These are phyloP conservation scores for Chaetoceros tenuissimus DNA, from an alignment of 108 stramenopile species.

Conservation along the genomic window DNA sequence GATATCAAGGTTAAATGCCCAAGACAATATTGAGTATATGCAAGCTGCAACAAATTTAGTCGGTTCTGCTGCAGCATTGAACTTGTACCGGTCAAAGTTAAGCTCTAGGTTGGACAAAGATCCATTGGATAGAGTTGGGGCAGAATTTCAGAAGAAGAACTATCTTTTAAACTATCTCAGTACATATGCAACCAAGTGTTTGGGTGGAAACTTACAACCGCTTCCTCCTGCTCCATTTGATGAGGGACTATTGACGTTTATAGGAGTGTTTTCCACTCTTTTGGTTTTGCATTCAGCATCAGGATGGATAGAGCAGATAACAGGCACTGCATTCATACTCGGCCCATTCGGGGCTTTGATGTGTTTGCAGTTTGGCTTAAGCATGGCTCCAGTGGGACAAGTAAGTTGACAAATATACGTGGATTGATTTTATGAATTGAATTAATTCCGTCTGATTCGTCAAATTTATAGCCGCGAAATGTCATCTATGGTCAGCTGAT, in stretches of 20 bases:
- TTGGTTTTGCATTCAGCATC: background rate
- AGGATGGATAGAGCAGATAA: background rate
- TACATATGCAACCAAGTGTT: no score
- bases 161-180: background rate
- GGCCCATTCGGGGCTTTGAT: background rate
- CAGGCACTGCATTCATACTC: background rate
- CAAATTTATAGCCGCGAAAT: no score
- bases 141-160: no score
- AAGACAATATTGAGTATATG: background rate
- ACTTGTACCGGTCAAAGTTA: background rate
- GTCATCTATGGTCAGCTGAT: background rate
- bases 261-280: background rate
- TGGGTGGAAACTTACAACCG: background rate
- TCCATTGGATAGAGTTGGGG: background rate
- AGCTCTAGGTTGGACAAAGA: background rate
- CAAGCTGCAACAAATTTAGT: background rate
- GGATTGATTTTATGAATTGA: no score
- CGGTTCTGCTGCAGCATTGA: background rate
- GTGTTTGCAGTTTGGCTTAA: background rate
- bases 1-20: background rate
- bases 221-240: background rate
- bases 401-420: no score
- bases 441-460: no score
- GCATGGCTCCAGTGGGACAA: background rate
- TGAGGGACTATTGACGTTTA: background rate